Evolutionary conservation across 2,329 filamentous ascomycete genomes (phyloP), one percentile per base, ranked within the genome.

Genomic region (Sporothrix schenckii): DNA sequence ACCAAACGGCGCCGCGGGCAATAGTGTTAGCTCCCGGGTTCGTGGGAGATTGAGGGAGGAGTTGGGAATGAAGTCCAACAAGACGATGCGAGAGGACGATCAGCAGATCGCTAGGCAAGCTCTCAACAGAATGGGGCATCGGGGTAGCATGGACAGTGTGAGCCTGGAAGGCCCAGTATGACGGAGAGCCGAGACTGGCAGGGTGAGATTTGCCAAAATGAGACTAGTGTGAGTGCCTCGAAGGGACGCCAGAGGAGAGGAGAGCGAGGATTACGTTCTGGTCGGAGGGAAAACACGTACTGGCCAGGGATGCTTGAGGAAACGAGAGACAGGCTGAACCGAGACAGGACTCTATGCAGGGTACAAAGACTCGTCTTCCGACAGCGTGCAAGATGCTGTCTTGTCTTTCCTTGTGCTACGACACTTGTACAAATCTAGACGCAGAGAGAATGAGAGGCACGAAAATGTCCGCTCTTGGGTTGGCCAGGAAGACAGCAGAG

Each of bases 341-440:
- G 56, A 60, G 34, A 60, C 56, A 60, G n/a, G 54, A 30, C 56
- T 41, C 7, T 24, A 44, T 21, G 34, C 30, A 60, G 56, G 56
- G 56, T 14, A 60, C 56, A 21, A 21, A 39, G 6, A 60, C 14
- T 44, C 11, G 9, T 2, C 3, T 13, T 9, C 10, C 41, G 3
- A 9, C 14, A 14, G 11, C 34, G 16, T 39, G 30, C 54, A n/a
- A 2, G 10, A 30, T 41, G 41, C 41, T 21, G 41, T 60, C 34
- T 60, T 60, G 21, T 41, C 34, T 60, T 60, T 41, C 41, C 34
- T 60, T 60, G 30, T 44, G 56, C 34, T 21, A 41, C 56, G 30
- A 60, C 19, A 19, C 27, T 39, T 58, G 54, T 39, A 41, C 56
- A 5, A 60, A 60, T 21, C 10, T 9, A 13, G 56, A 10, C 19